Evolutionary conservation across 768 basidiomycete genomes (phyloP), one percentile per base, ranked within the genome.

Genomic region (Tylopilus sp.): DNA sequence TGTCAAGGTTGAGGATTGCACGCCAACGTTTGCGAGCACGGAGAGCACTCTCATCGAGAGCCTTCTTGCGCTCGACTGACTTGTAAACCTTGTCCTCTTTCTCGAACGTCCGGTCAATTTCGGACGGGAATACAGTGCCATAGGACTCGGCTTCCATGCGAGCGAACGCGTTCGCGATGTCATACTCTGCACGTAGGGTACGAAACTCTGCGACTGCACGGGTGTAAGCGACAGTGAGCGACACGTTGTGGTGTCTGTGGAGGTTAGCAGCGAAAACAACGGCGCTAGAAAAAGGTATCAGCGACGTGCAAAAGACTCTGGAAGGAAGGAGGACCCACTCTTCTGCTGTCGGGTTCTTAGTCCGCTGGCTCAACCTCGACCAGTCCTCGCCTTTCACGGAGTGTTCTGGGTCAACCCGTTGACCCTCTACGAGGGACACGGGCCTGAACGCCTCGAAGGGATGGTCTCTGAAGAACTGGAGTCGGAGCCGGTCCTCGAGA

Each of bases 371-470:
- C 55, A 99, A 69, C 57, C 87, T 74, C 48, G 77, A 85, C 97
- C 97, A 99, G 20, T 73, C 71, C 43, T 62, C 57, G 0, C 87
- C 92, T 30, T 64, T 69, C 3, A 88, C 62, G 15, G 77, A 75
- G 60, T 86, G 81, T 39, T 79, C 73, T 18, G 75, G 71, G 62
- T 79, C 75, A 44, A 90, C 74, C 17, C 66, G 67, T 18, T 74
- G 81, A 15, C 76, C 77, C 71, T 99, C 97, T 0, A 90, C 81
- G 46, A 99, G 67, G 11, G 80, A 83, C 9, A 76, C 75, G 2
- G 92, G 83, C 39, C 95, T 78, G 70, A 95, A 89, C 2, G 92
- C 87, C 72, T 99, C 95, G 64, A 97, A 97, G 7, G 97, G 94
- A 67, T 97, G 95, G 73, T 99, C 97, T 38, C 77, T 75, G 75